phyloP scores from a whole-genome alignment of 2,329 filamentous ascomycete genomes.

The Alternaria gaisen region DNA sequence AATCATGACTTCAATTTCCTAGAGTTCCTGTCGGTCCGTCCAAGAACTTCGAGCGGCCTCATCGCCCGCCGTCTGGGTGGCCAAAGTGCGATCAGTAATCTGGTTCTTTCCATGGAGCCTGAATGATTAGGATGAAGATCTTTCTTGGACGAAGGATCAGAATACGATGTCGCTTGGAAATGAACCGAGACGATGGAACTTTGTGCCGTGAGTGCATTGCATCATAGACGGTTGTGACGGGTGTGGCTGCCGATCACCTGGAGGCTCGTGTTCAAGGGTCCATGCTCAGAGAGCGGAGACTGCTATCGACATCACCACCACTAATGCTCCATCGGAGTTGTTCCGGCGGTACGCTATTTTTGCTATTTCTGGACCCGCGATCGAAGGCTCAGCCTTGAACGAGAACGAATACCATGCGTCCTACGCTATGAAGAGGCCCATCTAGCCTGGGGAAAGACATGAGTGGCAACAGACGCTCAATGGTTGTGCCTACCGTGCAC shows the following conservation, averaged over 20 bases:
- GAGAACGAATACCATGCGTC: background rate
- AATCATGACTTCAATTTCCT: background rate
- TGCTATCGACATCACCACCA: background rate
- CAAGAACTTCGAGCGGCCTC: background rate
- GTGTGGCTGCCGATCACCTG: constrained; percentile 4
- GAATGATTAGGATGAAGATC: background rate
- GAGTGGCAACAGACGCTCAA: background rate
- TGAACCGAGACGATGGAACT: background rate
- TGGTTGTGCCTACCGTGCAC: background rate
- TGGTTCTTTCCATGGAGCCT: background rate
- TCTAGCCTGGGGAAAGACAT: background rate
- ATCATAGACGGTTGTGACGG: constrained; percentile 4
- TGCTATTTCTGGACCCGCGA: constrained; percentile 2
- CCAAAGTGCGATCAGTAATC: background rate
- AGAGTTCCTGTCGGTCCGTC: background rate
- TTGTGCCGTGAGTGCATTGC: background rate
- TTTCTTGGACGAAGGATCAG: background rate
- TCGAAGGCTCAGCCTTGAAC: background rate
- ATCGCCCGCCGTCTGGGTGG: background rate
- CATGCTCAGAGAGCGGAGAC: background rate
- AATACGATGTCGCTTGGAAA: background rate
- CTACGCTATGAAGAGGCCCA: background rate
- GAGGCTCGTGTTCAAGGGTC: background rate
- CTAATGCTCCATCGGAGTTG: background rate
- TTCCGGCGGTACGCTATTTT: background rate